Conservation (phyloP, 2,329 filamentous ascomycete species). For the Drechslerella stenobrocha region DNA sequence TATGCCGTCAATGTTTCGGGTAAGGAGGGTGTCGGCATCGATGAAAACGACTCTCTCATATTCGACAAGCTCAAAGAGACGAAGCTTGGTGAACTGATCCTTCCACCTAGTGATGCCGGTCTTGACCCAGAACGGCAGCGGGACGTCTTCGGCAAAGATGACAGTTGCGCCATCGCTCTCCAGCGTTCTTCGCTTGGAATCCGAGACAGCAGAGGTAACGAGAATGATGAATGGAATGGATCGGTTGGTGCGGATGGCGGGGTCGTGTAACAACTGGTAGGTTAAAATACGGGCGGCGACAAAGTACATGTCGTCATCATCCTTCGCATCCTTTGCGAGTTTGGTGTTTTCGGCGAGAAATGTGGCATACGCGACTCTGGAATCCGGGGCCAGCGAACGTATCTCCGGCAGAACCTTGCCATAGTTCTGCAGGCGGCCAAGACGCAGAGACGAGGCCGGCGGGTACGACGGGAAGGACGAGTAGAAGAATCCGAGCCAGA, state of each 20-base stretch:
- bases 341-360: conserved; percentile 55
- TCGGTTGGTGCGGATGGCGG: conserved; percentile 54
- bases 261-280: conserved; percentile 57
- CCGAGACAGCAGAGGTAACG: conserved; percentile 54
- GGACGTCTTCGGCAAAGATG: conserved; percentile 55
- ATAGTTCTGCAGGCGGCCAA: conserved; percentile 43
- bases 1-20: conserved; percentile 55
- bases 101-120: conserved; percentile 56
- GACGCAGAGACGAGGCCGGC: conserved; percentile 26
- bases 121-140: conserved; percentile 55
- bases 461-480: conserved; percentile 25
- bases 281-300: conserved; percentile 56
- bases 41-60: conserved; percentile 58
- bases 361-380: conserved; percentile 53
- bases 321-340: conserved; percentile 36
- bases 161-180: conserved; percentile 57
- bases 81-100: conserved; percentile 58
- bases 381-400: conserved; percentile 20
- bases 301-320: conserved; percentile 56
- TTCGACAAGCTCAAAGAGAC: conserved; percentile 57
- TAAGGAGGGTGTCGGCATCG: conserved; percentile 58
- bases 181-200: conserved; percentile 54
- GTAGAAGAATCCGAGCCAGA: conserved; percentile 32
- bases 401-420: conserved; percentile 25
- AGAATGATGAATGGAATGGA: conserved; percentile 57